Conservation (phyloP, 2,329 filamentous ascomycete species). For the Drechslerella coelobrocha region DNA sequence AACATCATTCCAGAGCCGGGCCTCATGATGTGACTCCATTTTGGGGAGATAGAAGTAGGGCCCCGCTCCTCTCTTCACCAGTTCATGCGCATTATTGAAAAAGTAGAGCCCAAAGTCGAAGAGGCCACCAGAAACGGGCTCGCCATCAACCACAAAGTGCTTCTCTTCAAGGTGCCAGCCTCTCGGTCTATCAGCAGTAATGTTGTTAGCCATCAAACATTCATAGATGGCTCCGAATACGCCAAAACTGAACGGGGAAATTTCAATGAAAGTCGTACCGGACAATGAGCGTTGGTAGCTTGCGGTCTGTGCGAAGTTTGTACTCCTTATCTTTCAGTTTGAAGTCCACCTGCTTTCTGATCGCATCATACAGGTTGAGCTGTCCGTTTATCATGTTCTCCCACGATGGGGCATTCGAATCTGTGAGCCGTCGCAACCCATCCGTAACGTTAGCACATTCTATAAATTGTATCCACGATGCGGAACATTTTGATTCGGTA, state of each 20-base stretch:
- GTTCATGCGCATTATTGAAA: conserved; percentile 94
- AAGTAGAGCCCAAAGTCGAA: conserved; percentile 99
- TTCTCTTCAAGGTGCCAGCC: conserved; percentile 99
- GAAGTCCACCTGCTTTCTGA: conserved; percentile 93
- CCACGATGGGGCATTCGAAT: conserved; percentile 95
- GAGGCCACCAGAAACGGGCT: conserved; percentile 87
- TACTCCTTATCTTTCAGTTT: conserved; percentile 95
- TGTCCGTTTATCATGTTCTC: conserved; percentile 99
- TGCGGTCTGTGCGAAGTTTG: conserved; percentile 90
- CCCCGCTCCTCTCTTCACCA: conserved; percentile 80
- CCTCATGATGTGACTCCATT: conserved; percentile 98
- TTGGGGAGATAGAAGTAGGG: conserved; percentile 99
- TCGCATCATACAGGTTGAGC: conserved; percentile 95
- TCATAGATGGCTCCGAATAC: background rate
- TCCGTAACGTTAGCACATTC: background rate
- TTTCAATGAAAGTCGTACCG: conserved; percentile 60
- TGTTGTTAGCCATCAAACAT: background rate
- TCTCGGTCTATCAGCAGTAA: conserved; percentile 65
- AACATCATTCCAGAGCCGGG: conserved; percentile 95
- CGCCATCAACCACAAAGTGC: conserved; percentile 93
- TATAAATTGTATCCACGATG: background rate
- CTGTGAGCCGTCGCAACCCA: conserved; percentile 60
- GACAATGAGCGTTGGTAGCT: conserved; percentile 87
- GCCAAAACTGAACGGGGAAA: background rate
- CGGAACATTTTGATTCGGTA: conserved; percentile 58